These are phyloP conservation scores for Aureoboletus auriporus DNA, from an alignment of 768 basidiomycete species.

Conservation along the genomic window DNA sequence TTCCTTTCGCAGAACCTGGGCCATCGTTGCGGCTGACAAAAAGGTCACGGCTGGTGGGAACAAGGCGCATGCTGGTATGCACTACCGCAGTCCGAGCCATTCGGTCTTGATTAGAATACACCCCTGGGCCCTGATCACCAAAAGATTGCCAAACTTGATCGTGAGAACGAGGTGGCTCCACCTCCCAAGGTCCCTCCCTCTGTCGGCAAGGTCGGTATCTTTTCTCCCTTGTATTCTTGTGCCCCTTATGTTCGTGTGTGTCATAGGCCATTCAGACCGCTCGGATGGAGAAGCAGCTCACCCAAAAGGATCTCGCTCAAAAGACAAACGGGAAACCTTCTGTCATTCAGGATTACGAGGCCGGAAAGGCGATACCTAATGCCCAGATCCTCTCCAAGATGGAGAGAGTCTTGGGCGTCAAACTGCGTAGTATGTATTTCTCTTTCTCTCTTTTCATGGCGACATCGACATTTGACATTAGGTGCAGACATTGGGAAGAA, in stretches of 20 bases:
- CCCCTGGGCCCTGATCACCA: constrained; percentile 84
- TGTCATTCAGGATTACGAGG: constrained; percentile 85
- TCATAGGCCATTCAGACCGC: constrained; percentile 75
- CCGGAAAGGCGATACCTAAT: constrained; percentile 83
- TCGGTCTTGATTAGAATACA: neutral
- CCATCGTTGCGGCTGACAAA: constrained; percentile 81
- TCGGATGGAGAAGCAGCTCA: constrained; percentile 71
- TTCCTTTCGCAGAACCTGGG: constrained; percentile 53
- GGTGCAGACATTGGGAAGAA: constrained; percentile 85
- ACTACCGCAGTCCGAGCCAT: neutral
- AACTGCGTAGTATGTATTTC: constrained; percentile 72
- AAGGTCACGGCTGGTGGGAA: constrained; percentile 65
- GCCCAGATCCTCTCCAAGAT: constrained; percentile 85
- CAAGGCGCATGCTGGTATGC: constrained; percentile 71
- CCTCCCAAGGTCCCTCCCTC: constrained; percentile 72
- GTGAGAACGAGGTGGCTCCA: constrained; percentile 93
- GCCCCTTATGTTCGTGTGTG: constrained; percentile 6
- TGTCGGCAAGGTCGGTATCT: constrained; percentile 62
- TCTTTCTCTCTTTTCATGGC: neutral
- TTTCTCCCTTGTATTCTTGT: no score
- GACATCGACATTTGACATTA: constrained; percentile 24
- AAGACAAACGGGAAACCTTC: constrained; percentile 93
- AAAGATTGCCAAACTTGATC: constrained; percentile 88
- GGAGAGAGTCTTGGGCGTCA: constrained; percentile 81
- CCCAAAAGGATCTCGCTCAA: constrained; percentile 90